Percentiles rank a stretch among this genome's conserved stretches.
These are phyloP conservation scores for Zygotorulaspora chibaensis DNA, from an alignment of 805 yeast species.

Conservation along the genomic window DNA sequence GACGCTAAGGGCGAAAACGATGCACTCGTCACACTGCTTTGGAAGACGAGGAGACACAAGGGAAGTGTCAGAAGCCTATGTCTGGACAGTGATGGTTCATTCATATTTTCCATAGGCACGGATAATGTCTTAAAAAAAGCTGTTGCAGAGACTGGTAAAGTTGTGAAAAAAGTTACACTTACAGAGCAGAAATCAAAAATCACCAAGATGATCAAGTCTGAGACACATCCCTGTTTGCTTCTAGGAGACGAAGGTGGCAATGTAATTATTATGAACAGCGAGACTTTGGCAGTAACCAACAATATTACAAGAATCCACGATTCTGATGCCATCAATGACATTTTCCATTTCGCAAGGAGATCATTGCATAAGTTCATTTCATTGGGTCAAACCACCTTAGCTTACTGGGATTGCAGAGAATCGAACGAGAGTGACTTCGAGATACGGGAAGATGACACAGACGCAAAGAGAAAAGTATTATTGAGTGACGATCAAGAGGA, in stretches of 20 bases:
- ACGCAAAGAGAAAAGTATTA: slow-evolving; percentile 45
- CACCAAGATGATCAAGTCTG: slow-evolving; percentile 36
- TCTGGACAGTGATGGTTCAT: slow-evolving; percentile 50
- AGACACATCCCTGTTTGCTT: slow-evolving; percentile 42
- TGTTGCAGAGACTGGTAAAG: slow-evolving; percentile 67
- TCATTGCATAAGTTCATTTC: slow-evolving; percentile 78
- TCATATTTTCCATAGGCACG: slow-evolving; percentile 67
- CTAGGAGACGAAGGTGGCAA: slow-evolving; percentile 67
- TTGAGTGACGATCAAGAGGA: slow-evolving; percentile 90
- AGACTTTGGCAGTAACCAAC: slow-evolving; percentile 47
- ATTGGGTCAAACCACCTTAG: slow-evolving; percentile 75
- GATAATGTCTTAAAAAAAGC: slow-evolving; percentile 80
- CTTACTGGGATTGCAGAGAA: slow-evolving; percentile 74
- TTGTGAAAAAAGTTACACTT: slow-evolving; percentile 47
- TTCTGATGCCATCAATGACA: slow-evolving; percentile 74
- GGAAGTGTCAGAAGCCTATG: slow-evolving; percentile 75
- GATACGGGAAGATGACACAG: slow-evolving; percentile 19
- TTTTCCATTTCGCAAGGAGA: slow-evolving; percentile 57
- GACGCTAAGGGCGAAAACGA: slow-evolving; percentile 21
- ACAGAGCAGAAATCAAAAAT: slow-evolving; percentile 21
- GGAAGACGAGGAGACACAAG: slow-evolving; percentile 91
- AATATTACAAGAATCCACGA: slow-evolving; percentile 50
- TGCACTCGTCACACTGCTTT: slow-evolving; percentile 39
- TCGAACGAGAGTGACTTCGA: slow-evolving; percentile 23
- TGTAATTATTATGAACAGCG: slow-evolving; percentile 58